Percentiles rank a stretch among this genome's conserved stretches.
These are phyloP conservation scores for Phytophthora sp. DNA, from an alignment of 352 stramenopile species.

Conservation along the genomic window DNA sequence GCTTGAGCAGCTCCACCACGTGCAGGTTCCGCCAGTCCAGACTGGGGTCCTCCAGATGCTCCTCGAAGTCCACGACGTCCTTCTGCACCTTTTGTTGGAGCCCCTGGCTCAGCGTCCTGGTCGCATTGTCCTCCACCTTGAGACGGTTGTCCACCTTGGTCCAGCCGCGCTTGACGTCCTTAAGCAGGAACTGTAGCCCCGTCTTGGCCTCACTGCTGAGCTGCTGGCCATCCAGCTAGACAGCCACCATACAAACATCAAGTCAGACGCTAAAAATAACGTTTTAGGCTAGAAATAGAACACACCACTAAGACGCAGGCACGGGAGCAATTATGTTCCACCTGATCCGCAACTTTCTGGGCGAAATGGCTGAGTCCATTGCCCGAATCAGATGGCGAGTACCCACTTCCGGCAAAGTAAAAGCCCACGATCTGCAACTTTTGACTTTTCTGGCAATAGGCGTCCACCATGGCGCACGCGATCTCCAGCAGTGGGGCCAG, in stretches of 20 bases:
- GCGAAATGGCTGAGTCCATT: slow-evolving; percentile 56
- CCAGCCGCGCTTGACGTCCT: slow-evolving; percentile 86
- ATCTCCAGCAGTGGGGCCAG: slow-evolving; percentile 71
- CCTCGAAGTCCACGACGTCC: slow-evolving; percentile 75
- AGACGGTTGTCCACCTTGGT: slow-evolving; percentile 71
- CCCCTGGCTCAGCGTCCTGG: slow-evolving; percentile 49
- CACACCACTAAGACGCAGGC: slow-evolving; percentile 70
- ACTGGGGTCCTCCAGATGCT: slow-evolving; percentile 72
- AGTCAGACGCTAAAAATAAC: slow-evolving; percentile 18
- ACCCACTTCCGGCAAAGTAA: slow-evolving; percentile 58
- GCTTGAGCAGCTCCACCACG: slow-evolving; percentile 68
- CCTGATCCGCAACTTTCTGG: slow-evolving; percentile 72
- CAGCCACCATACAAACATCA: slow-evolving; percentile 19
- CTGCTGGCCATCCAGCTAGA: slow-evolving; percentile 64
- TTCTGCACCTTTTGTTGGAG: slow-evolving; percentile 55
- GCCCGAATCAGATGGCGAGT: slow-evolving; percentile 35
- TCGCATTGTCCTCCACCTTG: slow-evolving; percentile 48
- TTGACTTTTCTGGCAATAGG: slow-evolving; percentile 44
- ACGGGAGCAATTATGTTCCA: slow-evolving; percentile 70
- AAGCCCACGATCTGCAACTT: slow-evolving; percentile 71
- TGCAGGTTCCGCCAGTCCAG: slow-evolving; percentile 85
- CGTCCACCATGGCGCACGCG: slow-evolving; percentile 72
- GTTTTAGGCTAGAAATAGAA: neutral
- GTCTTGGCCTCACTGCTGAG: slow-evolving; percentile 59
- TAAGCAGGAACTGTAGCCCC: slow-evolving; percentile 70